Percentiles rank a stretch among this genome's conserved stretches.
Evolutionary conservation across 2,329 filamentous ascomycete species (phyloP).

Genomic region (Cercospora sp.): DNA sequence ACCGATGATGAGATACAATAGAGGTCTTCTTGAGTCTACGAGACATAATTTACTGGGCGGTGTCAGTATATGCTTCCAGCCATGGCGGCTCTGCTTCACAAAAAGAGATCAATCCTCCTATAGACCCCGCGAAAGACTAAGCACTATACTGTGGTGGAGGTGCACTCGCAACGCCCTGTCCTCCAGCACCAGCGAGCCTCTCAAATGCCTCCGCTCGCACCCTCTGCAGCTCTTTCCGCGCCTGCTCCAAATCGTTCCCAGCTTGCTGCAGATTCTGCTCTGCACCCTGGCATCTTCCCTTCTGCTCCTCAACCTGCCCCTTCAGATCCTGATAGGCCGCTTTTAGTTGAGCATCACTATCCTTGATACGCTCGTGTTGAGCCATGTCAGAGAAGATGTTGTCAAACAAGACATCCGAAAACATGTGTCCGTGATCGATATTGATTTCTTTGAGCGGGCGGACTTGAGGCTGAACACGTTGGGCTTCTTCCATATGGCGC

Average conservation of each 20-base stretch:
- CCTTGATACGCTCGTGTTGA: slow-evolving; percentile 34
- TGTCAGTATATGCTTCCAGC: background rate
- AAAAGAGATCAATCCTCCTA: background rate
- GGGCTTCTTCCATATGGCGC: slow-evolving; percentile 30
- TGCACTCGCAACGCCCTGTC: background rate
- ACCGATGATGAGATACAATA: background rate
- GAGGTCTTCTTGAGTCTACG: background rate
- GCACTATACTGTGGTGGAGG: slow-evolving; percentile 18
- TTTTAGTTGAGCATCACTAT: slow-evolving; percentile 27
- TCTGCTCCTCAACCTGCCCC: slow-evolving; percentile 26
- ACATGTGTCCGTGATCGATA: slow-evolving; percentile 35
- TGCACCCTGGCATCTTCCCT: slow-evolving; percentile 19
- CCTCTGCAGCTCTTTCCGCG: slow-evolving; percentile 33
- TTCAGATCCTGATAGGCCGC: slow-evolving; percentile 28
- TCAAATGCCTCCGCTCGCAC: slow-evolving; percentile 37
- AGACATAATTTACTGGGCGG: background rate
- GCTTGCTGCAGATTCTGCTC: slow-evolving; percentile 26
- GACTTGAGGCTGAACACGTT: slow-evolving; percentile 30
- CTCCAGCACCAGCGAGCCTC: slow-evolving; percentile 22
- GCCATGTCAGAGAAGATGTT: slow-evolving; percentile 37
- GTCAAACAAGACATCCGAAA: slow-evolving; percentile 37
- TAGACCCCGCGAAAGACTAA: background rate
- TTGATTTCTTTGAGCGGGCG: slow-evolving; percentile 24
- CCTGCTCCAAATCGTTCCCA: slow-evolving; percentile 24
- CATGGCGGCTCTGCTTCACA: background rate